Evolutionary conservation across 2,329 filamentous ascomycete genomes (phyloP).

Genomic region (Bipolaris gigantea): DNA sequence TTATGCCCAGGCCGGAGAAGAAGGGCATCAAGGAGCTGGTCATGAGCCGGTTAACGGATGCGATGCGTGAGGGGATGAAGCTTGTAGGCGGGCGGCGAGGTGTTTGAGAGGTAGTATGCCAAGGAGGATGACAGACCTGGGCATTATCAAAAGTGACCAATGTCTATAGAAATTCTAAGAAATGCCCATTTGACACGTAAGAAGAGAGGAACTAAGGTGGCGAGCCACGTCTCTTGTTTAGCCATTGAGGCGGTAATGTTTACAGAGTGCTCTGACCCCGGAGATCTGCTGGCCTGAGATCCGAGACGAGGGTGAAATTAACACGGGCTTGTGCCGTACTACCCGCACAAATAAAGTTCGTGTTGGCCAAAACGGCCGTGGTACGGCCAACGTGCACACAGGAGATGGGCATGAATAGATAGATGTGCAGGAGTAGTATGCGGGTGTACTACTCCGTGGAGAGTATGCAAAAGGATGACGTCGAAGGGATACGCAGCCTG

Average conservation of each 20-base stretch:
- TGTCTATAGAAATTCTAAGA: too few species aligned
- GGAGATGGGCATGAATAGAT: too few species aligned
- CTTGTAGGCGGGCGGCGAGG: constrained; percentile 38
- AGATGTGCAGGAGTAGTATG: too few species aligned
- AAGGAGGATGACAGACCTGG: neutral
- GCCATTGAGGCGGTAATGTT: neutral
- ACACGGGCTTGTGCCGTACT: neutral
- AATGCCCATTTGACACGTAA: neutral
- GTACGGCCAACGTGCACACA: too few species aligned
- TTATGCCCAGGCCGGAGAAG: constrained; percentile 53
- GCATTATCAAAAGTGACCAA: neutral
- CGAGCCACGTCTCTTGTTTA: neutral
- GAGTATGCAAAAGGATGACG: neutral
- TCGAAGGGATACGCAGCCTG: neutral
- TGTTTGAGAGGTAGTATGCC: constrained; percentile 15
- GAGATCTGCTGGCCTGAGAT: neutral
- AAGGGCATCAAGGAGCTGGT: constrained; percentile 35
- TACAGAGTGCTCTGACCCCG: neutral
- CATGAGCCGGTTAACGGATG: constrained; percentile 31
- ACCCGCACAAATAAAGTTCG: neutral
- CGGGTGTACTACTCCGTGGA: neutral
- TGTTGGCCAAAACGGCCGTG: too few species aligned
- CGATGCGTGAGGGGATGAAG: constrained; percentile 40
- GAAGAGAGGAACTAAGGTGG: neutral
- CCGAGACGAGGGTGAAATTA: neutral